Evolutionary conservation across 176 grass and related monocot species (phyloP).

Genomic region (Oryza punctata): DNA sequence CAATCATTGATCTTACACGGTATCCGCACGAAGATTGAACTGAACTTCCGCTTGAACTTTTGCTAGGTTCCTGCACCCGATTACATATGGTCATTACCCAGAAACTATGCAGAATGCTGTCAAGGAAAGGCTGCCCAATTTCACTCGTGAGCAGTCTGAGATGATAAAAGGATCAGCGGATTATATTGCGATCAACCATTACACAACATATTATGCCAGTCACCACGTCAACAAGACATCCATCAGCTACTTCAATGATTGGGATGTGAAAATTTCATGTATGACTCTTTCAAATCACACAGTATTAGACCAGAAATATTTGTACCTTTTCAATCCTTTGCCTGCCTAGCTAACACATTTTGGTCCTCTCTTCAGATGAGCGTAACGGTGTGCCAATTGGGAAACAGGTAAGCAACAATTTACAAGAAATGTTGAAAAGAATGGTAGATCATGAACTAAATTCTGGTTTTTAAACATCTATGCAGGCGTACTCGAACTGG

Average conservation of each 20-base stretch:
- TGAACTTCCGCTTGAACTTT: neutral
- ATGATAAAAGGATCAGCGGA: constrained; percentile 84
- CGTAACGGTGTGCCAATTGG: constrained; percentile 67
- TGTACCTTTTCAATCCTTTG: neutral
- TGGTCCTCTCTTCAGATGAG: constrained; percentile 46
- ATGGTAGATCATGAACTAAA: neutral
- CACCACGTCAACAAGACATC: constrained; percentile 38
- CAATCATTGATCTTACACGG: neutral
- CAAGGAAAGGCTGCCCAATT: constrained; percentile 59
- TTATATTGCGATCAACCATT: constrained; percentile 79
- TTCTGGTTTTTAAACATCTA: constrained; percentile 5
- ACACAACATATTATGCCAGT: constrained; percentile 73
- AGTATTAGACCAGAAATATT: too few relatives aligned
- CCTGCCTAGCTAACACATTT: neutral
- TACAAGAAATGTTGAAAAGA: neutral
- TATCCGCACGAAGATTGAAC: neutral
- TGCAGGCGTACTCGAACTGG: constrained; percentile 72
- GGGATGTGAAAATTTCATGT: constrained; percentile 67
- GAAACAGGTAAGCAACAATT: constrained; percentile 50
- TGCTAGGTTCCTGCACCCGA: constrained; percentile 82
- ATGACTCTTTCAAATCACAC: neutral
- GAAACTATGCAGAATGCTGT: constrained; percentile 68
- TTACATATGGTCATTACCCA: constrained; percentile 80
- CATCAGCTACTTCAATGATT: constrained; percentile 63
- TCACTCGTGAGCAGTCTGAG: constrained; percentile 62